Evolutionary conservation across 1,284 basidiomycete species (phyloP).

Genomic region (Microbotryum intermedium): DNA sequence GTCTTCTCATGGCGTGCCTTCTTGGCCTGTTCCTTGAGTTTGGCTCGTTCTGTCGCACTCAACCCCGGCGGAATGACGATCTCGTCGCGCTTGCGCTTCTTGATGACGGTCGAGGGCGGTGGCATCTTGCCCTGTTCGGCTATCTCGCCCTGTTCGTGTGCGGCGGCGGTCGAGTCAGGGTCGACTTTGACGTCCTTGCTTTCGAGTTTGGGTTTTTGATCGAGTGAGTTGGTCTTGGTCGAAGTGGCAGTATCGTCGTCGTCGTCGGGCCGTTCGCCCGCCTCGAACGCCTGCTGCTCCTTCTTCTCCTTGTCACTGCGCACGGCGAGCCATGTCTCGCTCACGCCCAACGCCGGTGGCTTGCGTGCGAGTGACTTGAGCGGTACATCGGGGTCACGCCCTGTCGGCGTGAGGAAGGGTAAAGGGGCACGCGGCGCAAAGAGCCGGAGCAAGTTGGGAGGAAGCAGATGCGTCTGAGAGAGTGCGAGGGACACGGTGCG

Average conservation of each 20-base stretch:
- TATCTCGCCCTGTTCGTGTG: slow-evolving; percentile 56
- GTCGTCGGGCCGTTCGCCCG: slow-evolving; percentile 27
- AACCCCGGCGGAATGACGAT: neutral
- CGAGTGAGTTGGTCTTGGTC: too few species aligned
- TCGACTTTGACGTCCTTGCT: too few species aligned
- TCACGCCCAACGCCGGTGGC: slow-evolving; percentile 60
- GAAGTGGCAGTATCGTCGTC: slow-evolving; percentile 34
- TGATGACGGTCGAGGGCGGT: neutral
- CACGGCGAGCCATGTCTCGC: slow-evolving; percentile 54
- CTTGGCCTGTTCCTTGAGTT: slow-evolving; percentile 63
- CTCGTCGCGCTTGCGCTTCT: neutral
- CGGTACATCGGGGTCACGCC: slow-evolving; percentile 62
- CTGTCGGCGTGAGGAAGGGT: slow-evolving; percentile 71
- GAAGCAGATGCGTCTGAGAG: slow-evolving; percentile 50
- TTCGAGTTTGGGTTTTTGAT: too few species aligned
- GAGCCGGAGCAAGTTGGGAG: slow-evolving; percentile 86
- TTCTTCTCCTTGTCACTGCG: slow-evolving; percentile 44
- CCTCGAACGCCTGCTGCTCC: slow-evolving; percentile 38
- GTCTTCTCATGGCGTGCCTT: slow-evolving; percentile 12
- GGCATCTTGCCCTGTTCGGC: slow-evolving; percentile 48
- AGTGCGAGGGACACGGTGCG: neutral
- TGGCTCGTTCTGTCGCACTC: neutral
- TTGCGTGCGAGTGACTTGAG: slow-evolving; percentile 50
- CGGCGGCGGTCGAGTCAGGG: too few species aligned
- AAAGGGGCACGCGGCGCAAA: slow-evolving; percentile 85